These are phyloP conservation scores for Peronospora tabacina DNA, from an alignment of 352 stramenopile species.

Conservation along the genomic window DNA sequence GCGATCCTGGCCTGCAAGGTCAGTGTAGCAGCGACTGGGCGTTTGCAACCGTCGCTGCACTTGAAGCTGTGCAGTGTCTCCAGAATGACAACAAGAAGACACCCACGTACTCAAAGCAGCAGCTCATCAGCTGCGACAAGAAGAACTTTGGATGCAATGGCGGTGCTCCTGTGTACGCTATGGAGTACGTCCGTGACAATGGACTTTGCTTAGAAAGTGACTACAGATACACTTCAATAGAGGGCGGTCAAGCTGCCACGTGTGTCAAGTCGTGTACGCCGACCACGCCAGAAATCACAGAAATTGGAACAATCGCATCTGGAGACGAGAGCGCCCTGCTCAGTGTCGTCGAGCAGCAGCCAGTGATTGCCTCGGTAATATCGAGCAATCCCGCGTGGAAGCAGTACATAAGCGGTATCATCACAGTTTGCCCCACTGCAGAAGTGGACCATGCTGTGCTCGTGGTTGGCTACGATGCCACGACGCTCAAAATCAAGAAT, in stretches of 20 bases:
- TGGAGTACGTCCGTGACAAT: conserved; percentile 86
- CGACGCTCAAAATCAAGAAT: conserved; percentile 94
- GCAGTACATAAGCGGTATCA: conserved; percentile 83
- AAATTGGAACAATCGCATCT: conserved; percentile 53
- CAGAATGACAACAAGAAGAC: conserved; percentile 45
- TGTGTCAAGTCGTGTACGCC: conserved; percentile 33
- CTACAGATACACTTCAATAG: conserved; percentile 73
- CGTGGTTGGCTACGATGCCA: conserved; percentile 90
- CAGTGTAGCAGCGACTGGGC: conserved; percentile 96
- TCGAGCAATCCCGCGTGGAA: conserved; percentile 36
- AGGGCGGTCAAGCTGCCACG: conserved; percentile 21
- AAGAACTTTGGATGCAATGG: conserved; percentile 88
- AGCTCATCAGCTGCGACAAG: conserved; percentile 88
- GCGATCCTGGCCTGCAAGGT: conserved; percentile 90
- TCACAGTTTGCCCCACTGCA: conserved; percentile 57
- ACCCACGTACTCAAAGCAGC: conserved; percentile 85
- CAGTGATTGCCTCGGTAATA: conserved; percentile 91
- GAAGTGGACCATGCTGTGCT: conserved; percentile 97
- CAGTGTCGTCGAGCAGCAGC: conserved; percentile 86
- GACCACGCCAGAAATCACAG: conserved; percentile 27
- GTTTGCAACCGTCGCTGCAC: conserved; percentile 88
- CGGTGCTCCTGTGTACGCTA: conserved; percentile 85
- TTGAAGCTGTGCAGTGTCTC: conserved; percentile 89
- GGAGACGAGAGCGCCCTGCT: conserved; percentile 69
- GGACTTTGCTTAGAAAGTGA: conserved; percentile 68